A percentile compares a stretch with the other conserved stretches of the same genome.
Conservation (phyloP, 306 rosid species). For the Cucurbita maxima region DNA sequence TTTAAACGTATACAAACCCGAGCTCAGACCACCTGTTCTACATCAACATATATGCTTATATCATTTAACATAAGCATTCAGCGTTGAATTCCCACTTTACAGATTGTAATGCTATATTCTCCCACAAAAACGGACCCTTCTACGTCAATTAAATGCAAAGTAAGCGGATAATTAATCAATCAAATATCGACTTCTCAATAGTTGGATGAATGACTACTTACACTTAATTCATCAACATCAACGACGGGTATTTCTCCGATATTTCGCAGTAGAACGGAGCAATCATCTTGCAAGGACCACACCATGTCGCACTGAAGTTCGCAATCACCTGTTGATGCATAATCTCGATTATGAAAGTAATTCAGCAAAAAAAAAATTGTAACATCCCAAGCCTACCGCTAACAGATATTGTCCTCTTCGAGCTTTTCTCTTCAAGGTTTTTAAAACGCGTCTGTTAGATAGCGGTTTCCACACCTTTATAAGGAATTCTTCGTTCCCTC, state of each 20-base stretch:
- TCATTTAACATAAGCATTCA: neutral
- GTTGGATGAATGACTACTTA: constrained; percentile 25
- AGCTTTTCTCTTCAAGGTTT: too few relatives aligned
- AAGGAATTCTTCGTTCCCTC: too few relatives aligned
- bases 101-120: neutral
- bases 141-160: neutral
- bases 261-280: constrained; percentile 61
- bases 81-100: neutral
- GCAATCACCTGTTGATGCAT: constrained; percentile 56
- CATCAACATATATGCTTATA: neutral
- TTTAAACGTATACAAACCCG: neutral
- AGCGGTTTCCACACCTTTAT: too few relatives aligned
- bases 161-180: neutral
- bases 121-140: neutral
- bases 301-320: constrained; percentile 95
- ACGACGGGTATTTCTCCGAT: constrained; percentile 63
- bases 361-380: too few relatives aligned
- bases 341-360: constrained; percentile 6
- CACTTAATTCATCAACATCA: constrained; percentile 81
- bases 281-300: constrained; percentile 84
- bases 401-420: too few relatives aligned
- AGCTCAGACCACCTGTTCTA: neutral
- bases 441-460: too few relatives aligned
- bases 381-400: too few relatives aligned
- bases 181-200: neutral